Conservation (phyloP, 2,329 filamentous ascomycete genomes). For the Bipolaris victoriae region DNA sequence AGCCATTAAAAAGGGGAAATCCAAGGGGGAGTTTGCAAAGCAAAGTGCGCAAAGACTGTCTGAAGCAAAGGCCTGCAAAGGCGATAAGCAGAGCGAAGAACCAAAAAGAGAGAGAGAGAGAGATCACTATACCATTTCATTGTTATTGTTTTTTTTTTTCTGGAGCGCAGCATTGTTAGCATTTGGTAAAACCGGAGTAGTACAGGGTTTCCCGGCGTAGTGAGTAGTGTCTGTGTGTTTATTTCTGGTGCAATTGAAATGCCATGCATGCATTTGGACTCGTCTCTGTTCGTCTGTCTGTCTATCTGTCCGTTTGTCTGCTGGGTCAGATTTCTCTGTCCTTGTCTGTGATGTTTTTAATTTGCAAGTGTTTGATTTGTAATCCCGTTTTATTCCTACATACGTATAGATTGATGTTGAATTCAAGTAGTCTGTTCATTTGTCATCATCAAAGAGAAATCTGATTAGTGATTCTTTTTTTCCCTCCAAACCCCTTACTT, state of each 20-base stretch:
- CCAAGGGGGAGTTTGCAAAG: slow-evolving; percentile 24
- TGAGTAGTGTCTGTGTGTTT: slow-evolving; percentile 15
- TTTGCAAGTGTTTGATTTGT: too few relatives aligned
- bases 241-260: slow-evolving; percentile 27
- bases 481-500: too few relatives aligned
- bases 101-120: slow-evolving; percentile 9
- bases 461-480: too few relatives aligned
- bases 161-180: slow-evolving; percentile 30
- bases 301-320: not conserved
- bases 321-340: too few relatives aligned
- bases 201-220: slow-evolving; percentile 7
- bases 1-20: slow-evolving; percentile 20
- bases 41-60: slow-evolving; percentile 16
- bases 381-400: too few relatives aligned
- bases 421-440: too few relatives aligned
- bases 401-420: too few relatives aligned
- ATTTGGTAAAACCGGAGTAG: slow-evolving; percentile 11
- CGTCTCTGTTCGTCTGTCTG: not conserved
- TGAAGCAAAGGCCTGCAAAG: slow-evolving; percentile 13
- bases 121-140: slow-evolving; percentile 40
- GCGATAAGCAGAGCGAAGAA: slow-evolving; percentile 1
- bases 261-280: slow-evolving; percentile 16
- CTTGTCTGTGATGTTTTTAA: too few relatives aligned
- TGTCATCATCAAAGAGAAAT: too few relatives aligned
- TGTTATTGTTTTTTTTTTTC: slow-evolving; percentile 20